These are phyloP conservation scores for Phylloporus sp. DNA, from an alignment of 768 basidiomycete genomes.

Conservation along the genomic window DNA sequence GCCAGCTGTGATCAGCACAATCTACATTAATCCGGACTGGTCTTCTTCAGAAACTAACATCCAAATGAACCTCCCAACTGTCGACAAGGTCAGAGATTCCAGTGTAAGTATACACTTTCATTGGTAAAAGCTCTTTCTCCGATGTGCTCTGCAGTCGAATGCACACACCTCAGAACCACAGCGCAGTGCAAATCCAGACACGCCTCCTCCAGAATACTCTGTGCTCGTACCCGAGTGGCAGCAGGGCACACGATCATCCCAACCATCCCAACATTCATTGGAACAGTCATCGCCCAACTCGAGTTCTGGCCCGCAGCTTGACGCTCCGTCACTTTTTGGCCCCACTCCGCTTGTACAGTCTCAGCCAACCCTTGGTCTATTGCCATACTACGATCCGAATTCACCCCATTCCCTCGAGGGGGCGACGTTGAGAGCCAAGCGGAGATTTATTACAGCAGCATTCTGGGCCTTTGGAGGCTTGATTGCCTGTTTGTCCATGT, in stretches of 20 bases:
- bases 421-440: constrained; percentile 37
- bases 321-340: constrained; percentile 26
- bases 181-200: constrained; percentile 23
- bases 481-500: constrained; percentile 25
- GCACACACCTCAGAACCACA: constrained; percentile 14
- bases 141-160: constrained; percentile 15
- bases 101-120: neutral
- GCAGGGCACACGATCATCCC: constrained; percentile 16
- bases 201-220: constrained; percentile 29
- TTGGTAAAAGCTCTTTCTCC: neutral
- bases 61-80: neutral
- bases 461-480: constrained; percentile 38
- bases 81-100: neutral
- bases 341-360: constrained; percentile 41
- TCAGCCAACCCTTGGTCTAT: constrained; percentile 31
- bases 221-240: constrained; percentile 13
- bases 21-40: neutral
- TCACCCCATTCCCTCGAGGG: constrained; percentile 36
- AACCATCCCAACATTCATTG: constrained; percentile 1
- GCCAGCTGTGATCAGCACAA: neutral
- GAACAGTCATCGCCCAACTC: constrained; percentile 18
- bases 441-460: constrained; percentile 42
- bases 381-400: constrained; percentile 43
- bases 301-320: constrained; percentile 11
- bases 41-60: too few relatives aligned